Conservation (phyloP, 306 rosid species). For the Quercus ilex region DNA sequence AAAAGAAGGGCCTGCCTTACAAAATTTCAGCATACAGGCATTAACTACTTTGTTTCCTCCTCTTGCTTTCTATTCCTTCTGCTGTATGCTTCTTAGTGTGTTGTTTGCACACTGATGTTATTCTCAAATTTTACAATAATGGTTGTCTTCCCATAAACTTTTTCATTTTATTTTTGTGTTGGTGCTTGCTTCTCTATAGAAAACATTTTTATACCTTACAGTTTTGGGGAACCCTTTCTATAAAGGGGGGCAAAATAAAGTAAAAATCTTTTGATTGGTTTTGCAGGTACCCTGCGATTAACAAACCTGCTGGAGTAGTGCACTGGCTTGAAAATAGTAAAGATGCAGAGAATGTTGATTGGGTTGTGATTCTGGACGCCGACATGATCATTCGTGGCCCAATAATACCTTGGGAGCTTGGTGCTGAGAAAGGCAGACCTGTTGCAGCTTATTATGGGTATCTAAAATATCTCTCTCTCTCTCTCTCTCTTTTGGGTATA, state of each 20-base stretch:
- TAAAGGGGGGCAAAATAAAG: not conserved
- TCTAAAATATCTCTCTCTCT: conserved; percentile 5
- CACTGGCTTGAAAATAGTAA: conserved; percentile 91
- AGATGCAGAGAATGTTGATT: conserved; percentile 92
- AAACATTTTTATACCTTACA: not conserved
- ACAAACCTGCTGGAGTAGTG: conserved; percentile 95
- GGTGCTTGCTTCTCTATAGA: not conserved
- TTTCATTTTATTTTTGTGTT: conserved; percentile 9
- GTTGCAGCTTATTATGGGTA: conserved; percentile 97
- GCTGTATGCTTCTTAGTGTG: not conserved
- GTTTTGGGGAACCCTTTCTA: conserved; percentile 2
- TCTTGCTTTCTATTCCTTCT: conserved; percentile 7
- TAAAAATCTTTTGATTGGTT: conserved; percentile 14
- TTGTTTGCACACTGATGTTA: conserved; percentile 3
- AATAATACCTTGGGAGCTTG: conserved; percentile 94
- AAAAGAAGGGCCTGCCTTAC: not conserved
- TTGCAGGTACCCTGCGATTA: conserved; percentile 98
- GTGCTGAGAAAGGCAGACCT: conserved; percentile 95
- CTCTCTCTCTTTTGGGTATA: not conserved
- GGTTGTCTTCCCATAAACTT: conserved; percentile 4
- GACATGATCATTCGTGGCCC: conserved; percentile 97
- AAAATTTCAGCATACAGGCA: not conserved
- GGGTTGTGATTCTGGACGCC: conserved; percentile 98
- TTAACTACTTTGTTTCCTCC: conserved; percentile 15
- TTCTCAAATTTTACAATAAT: not conserved